Conservation (phyloP, 805 yeast species). For the Cyberlindnera xishuangbannaensis region DNA sequence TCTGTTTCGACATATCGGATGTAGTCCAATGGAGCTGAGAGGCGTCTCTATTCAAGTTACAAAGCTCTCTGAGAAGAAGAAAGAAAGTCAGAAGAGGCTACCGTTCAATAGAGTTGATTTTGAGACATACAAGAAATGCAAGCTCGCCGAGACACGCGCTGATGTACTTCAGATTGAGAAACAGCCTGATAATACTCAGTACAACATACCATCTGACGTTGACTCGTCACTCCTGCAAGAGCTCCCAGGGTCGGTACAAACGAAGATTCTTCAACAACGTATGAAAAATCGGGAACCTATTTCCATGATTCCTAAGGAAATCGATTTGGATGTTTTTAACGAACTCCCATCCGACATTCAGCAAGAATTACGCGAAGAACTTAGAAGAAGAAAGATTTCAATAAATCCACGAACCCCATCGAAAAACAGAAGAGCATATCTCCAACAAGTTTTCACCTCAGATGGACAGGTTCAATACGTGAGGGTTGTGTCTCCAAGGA, state of each 20-base stretch:
- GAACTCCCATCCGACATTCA: slow-evolving; percentile 63
- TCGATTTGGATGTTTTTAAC: slow-evolving; percentile 61
- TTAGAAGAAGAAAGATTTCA: slow-evolving; percentile 34
- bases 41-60: slow-evolving; percentile 73
- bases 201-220: slow-evolving; percentile 25
- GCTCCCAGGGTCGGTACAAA: slow-evolving; percentile 19
- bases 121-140: slow-evolving; percentile 8
- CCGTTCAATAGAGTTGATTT: slow-evolving; percentile 26
- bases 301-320: slow-evolving; percentile 26
- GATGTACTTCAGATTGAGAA: slow-evolving; percentile 1
- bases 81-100: slow-evolving; percentile 29
- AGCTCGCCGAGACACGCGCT: not conserved
- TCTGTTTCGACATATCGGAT: slow-evolving; percentile 47
- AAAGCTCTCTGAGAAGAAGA: slow-evolving; percentile 38
- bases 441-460: slow-evolving; percentile 20
- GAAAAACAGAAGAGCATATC: slow-evolving; percentile 16
- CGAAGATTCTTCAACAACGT: slow-evolving; percentile 13
- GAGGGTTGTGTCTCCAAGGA: slow-evolving; percentile 17
- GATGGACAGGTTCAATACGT: slow-evolving; percentile 13
- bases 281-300: slow-evolving; percentile 17
- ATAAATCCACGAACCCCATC: slow-evolving; percentile 20
- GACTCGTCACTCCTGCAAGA: slow-evolving; percentile 24
- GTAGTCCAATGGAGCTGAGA: slow-evolving; percentile 64
- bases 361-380: slow-evolving; percentile 51
- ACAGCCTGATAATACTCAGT: slow-evolving; percentile 1